A percentile compares a stretch with the other conserved stretches of the same genome.
Conservation (phyloP, 768 basidiomycete genomes). For the Sistotremastrum niveocremeum region DNA sequence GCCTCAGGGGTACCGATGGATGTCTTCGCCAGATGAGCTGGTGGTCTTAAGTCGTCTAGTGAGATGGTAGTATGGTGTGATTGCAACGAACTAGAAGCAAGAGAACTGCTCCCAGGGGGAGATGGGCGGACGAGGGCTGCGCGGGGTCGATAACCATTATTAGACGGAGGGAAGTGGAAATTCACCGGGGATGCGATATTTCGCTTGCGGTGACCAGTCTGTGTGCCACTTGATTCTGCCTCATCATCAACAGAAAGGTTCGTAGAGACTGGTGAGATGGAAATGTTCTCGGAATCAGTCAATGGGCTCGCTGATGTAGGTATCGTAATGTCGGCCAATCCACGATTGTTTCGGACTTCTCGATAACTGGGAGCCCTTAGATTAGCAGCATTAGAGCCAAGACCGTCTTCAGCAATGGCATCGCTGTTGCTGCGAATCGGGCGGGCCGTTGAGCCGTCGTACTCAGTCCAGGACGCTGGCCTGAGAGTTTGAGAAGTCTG, state of each 20-base stretch:
- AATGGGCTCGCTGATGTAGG: conserved; percentile 14
- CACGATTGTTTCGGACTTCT: conserved; percentile 17
- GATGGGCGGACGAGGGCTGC: conserved; percentile 8
- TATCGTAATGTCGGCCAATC: conserved; percentile 27
- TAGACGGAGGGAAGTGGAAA: conserved; percentile 24
- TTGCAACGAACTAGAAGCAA: conserved; percentile 19
- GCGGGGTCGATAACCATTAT: neutral
- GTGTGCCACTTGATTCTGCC: conserved; percentile 5
- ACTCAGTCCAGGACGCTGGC: too few species aligned
- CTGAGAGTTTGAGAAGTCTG: too few species aligned
- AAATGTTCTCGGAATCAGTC: conserved; percentile 9
- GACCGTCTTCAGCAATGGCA: too few species aligned
- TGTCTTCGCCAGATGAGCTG: conserved; percentile 22
- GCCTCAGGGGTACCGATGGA: conserved; percentile 11
- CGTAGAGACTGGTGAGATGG: conserved; percentile 9
- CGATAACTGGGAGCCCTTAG: conserved; percentile 10
- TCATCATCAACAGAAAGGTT: conserved; percentile 7
- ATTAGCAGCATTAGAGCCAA: too few species aligned
- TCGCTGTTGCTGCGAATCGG: neutral
- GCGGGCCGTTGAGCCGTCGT: neutral
- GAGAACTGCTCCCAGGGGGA: conserved; percentile 11
- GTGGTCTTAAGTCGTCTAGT: conserved; percentile 14
- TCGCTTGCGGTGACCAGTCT: conserved; percentile 9
- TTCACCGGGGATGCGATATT: conserved; percentile 15
- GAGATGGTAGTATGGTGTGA: conserved; percentile 3